phyloP scores from a whole-genome alignment of 805 yeast genomes.

The Martiniozyma abietophila region DNA sequence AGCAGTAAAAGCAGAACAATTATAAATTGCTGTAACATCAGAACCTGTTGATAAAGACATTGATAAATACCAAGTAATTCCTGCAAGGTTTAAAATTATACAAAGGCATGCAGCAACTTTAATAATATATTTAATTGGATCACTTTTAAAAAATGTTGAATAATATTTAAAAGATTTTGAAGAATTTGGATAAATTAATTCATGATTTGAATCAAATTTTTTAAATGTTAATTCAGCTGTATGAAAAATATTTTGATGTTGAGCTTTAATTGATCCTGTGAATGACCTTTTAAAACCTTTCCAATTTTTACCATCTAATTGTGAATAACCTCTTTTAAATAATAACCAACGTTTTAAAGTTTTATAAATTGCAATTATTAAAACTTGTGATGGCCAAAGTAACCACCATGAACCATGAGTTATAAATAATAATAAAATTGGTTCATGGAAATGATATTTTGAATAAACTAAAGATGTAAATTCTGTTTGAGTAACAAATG shows the following conservation, averaged over 20 bases:
- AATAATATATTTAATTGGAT: constrained; percentile 40
- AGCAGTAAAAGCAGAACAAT: constrained; percentile 85
- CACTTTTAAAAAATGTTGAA: constrained; percentile 31
- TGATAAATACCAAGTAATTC: constrained; percentile 78
- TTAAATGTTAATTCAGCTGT: constrained; percentile 28
- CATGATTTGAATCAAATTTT: constrained; percentile 22
- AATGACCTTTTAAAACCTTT: constrained; percentile 25
- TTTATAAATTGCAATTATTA: constrained; percentile 38
- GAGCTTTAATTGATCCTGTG: constrained; percentile 31
- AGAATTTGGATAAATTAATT: constrained; percentile 23
- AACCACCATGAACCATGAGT: constrained; percentile 77
- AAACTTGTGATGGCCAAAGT: constrained; percentile 62
- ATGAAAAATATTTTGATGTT: constrained; percentile 33
- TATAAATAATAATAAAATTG: constrained; percentile 51
- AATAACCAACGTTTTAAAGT: constrained; percentile 25
- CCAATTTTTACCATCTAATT: constrained; percentile 21
- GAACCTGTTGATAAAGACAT: constrained; percentile 73
- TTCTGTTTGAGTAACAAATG: constrained; percentile 78
- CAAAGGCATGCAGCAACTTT: constrained; percentile 37
- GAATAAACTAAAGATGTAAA: constrained; percentile 61
- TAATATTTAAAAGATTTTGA: constrained; percentile 21
- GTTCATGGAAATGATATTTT: constrained; percentile 50
- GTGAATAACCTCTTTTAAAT: constrained; percentile 14
- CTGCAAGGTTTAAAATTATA: constrained; percentile 60
- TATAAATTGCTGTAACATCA: constrained; percentile 85